These are phyloP conservation scores for Colletotrichum destructivum DNA, from an alignment of 2,329 filamentous ascomycete genomes.

Conservation along the genomic window DNA sequence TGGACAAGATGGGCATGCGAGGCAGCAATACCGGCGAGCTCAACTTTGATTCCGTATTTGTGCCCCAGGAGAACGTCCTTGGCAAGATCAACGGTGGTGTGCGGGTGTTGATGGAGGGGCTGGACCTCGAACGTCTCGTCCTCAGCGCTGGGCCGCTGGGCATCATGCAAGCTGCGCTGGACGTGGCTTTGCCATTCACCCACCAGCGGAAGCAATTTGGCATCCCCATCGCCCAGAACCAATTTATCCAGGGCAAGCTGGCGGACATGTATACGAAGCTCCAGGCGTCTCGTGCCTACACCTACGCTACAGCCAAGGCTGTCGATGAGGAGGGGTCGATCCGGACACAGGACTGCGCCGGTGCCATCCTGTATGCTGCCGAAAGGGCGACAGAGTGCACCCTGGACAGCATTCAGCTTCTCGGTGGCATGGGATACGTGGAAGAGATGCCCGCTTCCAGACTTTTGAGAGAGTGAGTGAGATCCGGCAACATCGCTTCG, in stretches of 20 bases:
- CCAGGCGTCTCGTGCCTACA: conserved; percentile 87
- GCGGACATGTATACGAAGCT: conserved; percentile 99
- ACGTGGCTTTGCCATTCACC: conserved; percentile 88
- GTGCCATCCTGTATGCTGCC: conserved; percentile 92
- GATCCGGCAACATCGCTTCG: too few species aligned
- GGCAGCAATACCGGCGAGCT: conserved; percentile 97
- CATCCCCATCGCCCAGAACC: conserved; percentile 88
- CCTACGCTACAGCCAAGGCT: conserved; percentile 83
- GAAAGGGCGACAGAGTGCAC: conserved; percentile 91
- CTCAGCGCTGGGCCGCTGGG: conserved; percentile 92
- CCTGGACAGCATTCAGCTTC: conserved; percentile 89
- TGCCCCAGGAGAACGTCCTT: conserved; percentile 85
- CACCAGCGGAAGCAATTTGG: conserved; percentile 94
- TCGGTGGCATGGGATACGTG: conserved; percentile 96
- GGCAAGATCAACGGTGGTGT: conserved; percentile 87
- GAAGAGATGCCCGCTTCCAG: conserved; percentile 95
- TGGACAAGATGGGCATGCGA: conserved; percentile 98
- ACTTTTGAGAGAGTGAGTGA: conserved; percentile 78
- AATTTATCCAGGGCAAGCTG: conserved; percentile 92
- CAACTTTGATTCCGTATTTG: conserved; percentile 91
- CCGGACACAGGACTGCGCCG: conserved; percentile 92
- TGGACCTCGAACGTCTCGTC: conserved; percentile 94
- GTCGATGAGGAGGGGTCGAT: conserved; percentile 84
- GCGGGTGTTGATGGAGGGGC: conserved; percentile 93
- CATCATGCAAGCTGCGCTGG: conserved; percentile 93